A percentile compares a stretch with the other conserved stretches of the same genome.
Evolutionary conservation across 2,329 filamentous ascomycete genomes (phyloP).

Genomic region (Trichoderma koningiopsis): DNA sequence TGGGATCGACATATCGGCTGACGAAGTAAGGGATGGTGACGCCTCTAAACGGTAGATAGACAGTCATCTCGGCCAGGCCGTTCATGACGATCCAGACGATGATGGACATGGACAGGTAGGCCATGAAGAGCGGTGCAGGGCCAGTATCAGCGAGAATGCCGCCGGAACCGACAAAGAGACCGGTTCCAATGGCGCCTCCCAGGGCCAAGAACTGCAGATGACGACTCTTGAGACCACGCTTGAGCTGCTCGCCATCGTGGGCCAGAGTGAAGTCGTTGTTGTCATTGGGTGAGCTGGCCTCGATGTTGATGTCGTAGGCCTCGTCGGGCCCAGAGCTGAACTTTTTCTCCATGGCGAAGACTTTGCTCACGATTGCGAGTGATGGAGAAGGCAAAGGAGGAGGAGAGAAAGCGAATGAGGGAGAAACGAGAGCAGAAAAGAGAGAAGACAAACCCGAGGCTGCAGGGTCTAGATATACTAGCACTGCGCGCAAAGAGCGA

Average conservation of each 20-base stretch:
- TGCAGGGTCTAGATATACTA: conserved; percentile 15
- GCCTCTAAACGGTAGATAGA: conserved; percentile 57
- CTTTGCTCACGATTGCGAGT: neutral
- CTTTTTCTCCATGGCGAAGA: conserved; percentile 28
- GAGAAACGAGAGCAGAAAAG: neutral
- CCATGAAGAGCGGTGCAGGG: conserved; percentile 69
- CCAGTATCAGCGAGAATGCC: conserved; percentile 57
- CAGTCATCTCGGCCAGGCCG: conserved; percentile 56
- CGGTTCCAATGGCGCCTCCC: conserved; percentile 62
- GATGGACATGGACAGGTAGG: conserved; percentile 61
- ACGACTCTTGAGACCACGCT: conserved; percentile 60
- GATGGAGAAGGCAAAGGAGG: neutral
- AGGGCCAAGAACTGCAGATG: conserved; percentile 64
- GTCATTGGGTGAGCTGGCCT: conserved; percentile 32
- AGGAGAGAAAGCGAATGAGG: too few species aligned
- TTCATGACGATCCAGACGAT: conserved; percentile 60
- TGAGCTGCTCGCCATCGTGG: conserved; percentile 47
- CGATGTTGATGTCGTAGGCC: conserved; percentile 34
- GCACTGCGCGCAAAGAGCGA: neutral
- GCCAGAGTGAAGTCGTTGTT: conserved; percentile 42
- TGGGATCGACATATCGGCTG: conserved; percentile 57
- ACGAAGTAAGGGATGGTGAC: conserved; percentile 61
- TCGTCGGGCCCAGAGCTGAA: conserved; percentile 26
- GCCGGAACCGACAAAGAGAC: conserved; percentile 65
- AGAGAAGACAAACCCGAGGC: neutral